These are phyloP conservation scores for Xylariaceae sp. DNA, from an alignment of 2,329 filamentous ascomycete species.

Conservation along the genomic window DNA sequence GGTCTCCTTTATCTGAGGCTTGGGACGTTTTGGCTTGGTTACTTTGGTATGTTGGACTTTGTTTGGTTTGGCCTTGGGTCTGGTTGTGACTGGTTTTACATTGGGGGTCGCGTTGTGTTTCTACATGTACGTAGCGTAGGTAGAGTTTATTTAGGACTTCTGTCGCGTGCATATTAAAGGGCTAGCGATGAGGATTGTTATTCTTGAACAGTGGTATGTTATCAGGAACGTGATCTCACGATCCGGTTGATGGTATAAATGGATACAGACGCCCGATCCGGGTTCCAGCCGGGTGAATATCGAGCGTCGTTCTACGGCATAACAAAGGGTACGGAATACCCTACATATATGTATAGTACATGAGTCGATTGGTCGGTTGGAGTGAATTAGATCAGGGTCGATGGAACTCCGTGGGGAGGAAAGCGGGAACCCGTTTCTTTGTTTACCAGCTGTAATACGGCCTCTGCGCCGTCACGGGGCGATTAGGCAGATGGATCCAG, in stretches of 20 bases:
- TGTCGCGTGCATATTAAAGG: too few relatives aligned
- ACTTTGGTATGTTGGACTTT: too few relatives aligned
- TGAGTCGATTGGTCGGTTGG: neutral
- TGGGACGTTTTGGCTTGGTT: too few relatives aligned
- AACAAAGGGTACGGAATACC: slow-evolving; percentile 14
- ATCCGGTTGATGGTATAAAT: neutral
- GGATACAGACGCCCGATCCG: neutral
- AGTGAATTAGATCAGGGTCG: neutral
- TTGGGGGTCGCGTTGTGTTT: too few relatives aligned
- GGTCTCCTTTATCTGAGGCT: too few relatives aligned
- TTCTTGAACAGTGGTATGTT: neutral
- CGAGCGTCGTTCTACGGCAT: neutral
- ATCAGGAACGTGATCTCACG: neutral
- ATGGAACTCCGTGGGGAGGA: neutral
- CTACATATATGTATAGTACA: slow-evolving; percentile 24
- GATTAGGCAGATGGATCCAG: slow-evolving; percentile 85
- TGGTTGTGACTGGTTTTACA: too few relatives aligned
- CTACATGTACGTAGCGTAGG: too few relatives aligned
- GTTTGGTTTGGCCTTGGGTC: too few relatives aligned
- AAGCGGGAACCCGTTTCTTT: neutral
- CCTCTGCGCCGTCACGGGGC: slow-evolving; percentile 75
- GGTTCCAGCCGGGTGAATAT: neutral
- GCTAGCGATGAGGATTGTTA: too few relatives aligned
- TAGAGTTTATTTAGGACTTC: too few relatives aligned
- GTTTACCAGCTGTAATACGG: slow-evolving; percentile 87